Evolutionary conservation across 2,329 filamentous ascomycete species (phyloP), one percentile per base, ranked within the genome.

Genomic region (Cylindrodendrum hubeiense): DNA sequence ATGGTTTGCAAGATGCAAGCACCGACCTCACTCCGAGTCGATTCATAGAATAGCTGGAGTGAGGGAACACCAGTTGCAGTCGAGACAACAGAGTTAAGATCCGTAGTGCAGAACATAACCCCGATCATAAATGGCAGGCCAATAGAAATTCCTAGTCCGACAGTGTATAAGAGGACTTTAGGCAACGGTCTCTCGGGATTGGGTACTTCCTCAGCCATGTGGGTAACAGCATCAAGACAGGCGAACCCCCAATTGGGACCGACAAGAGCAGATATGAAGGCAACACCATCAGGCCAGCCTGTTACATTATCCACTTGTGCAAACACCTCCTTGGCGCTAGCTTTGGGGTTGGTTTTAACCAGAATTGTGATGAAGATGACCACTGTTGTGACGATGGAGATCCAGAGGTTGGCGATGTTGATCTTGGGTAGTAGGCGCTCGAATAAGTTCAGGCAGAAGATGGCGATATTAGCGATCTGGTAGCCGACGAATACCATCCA

Each of bases 121-220:
- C 21, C 7, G 7, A 43, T 43, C n/a, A 43, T 43, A n/a, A 43
- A n/a, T n/a, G n/a, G 39, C 39, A 43, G n/a, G 5, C 39, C 39
- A 5, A n/a, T 21, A n/a, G n/a, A n/a, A 3, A 7, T 5, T 21
- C 63, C 58, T 21, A 66, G 12, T 3, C 17, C n/a, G 9, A 62
- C 51, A 13, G 57, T 56, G n/a, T 24, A 50, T 3, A 62, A 9
- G 4, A 62, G 26, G 1, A 28, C 63, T 12, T 39, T 54, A 5
- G 63, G 58, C 1, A 62, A 17, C 3, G 49, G 62, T 6, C 19
- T 53, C 2, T 51, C 28, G 1, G 63, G 63, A 5, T 54, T 17
- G 2, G 54, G 63, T 5, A 65, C 52, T 44, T 67, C 65, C 9
- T 67, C 65, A 3, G 65, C 58, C n/a, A 67, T 21, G n/a, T 67